These are phyloP conservation scores for Durusdinium trenchii DNA, from an alignment of 73 alveolate genomes.

Conservation along the genomic window DNA sequence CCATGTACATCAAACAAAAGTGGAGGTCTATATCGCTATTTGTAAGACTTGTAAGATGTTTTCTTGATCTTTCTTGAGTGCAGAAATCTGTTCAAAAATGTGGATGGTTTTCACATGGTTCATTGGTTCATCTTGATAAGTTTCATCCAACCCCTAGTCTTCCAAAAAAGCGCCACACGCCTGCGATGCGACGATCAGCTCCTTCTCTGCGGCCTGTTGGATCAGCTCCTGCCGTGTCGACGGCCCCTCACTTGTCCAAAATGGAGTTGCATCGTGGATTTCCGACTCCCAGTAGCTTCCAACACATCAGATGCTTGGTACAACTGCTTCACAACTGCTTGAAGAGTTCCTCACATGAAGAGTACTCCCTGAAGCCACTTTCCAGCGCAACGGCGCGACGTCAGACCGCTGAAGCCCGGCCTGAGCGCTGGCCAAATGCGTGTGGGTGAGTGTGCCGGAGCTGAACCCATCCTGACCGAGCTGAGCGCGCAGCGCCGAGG, in stretches of 20 bases:
- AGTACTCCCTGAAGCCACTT: no score
- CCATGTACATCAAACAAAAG: no score
- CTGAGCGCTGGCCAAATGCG: constrained; percentile 92
- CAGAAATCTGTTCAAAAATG: no score
- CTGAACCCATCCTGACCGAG: constrained; percentile 31
- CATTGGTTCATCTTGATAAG: no score
- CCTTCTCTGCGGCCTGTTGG: constrained; percentile 84
- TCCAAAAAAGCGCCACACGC: neutral
- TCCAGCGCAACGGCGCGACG: neutral
- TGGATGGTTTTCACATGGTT: no score
- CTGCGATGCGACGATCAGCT: constrained; percentile 9
- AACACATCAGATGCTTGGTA: neutral
- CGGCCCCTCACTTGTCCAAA: neutral
- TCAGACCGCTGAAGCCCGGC: neutral
- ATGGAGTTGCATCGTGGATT: neutral
- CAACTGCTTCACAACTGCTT: no score
- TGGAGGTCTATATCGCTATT: no score
- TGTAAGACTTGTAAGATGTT: no score
- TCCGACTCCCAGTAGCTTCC: neutral
- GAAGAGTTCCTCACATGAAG: no score
- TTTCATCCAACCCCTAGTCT: no score
- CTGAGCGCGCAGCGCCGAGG: neutral
- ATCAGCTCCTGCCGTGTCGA: constrained; percentile 49
- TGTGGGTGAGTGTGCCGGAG: constrained; percentile 57
- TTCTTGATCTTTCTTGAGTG: no score